These are phyloP conservation scores for Microcera coccophila DNA, from an alignment of 2,329 filamentous ascomycete species.

Conservation along the genomic window DNA sequence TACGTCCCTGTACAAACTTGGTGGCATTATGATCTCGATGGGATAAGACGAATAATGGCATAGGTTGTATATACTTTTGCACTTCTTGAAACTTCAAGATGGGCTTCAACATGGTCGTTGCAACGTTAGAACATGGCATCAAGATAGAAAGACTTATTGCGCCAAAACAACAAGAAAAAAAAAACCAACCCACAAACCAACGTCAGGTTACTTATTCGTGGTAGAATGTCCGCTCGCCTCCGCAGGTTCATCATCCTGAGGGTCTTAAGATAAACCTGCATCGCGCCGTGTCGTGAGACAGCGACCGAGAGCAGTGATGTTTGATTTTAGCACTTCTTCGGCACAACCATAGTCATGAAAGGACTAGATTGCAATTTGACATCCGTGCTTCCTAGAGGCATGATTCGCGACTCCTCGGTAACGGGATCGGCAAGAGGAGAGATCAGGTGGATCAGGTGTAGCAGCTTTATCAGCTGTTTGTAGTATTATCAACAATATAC, in stretches of 20 bases:
- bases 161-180: background rate
- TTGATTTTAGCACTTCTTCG: conserved; percentile 97
- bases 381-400: conserved; percentile 74
- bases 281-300: conserved; percentile 15
- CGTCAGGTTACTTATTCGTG: conserved; percentile 9
- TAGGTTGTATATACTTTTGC: conserved; percentile 9
- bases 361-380: conserved; percentile 98
- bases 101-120: background rate
- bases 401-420: no score
- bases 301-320: conserved; percentile 29
- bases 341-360: conserved; percentile 88
- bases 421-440: no score
- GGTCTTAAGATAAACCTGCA: conserved; percentile 14
- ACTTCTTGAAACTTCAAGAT: conserved; percentile 3
- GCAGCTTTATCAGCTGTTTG: conserved; percentile 7
- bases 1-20: background rate
- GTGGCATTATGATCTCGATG: background rate
- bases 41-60: conserved; percentile 7
- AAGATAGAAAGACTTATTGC: background rate
- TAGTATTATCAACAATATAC: conserved; percentile 28
- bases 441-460: background rate
- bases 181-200: background rate
- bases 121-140: background rate
- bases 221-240: conserved; percentile 30
- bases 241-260: conserved; percentile 11